Evolutionary conservation across 2,329 filamentous ascomycete species (phyloP), one percentile per base, ranked within the genome.

Genomic region (Talaromyces sp.): DNA sequence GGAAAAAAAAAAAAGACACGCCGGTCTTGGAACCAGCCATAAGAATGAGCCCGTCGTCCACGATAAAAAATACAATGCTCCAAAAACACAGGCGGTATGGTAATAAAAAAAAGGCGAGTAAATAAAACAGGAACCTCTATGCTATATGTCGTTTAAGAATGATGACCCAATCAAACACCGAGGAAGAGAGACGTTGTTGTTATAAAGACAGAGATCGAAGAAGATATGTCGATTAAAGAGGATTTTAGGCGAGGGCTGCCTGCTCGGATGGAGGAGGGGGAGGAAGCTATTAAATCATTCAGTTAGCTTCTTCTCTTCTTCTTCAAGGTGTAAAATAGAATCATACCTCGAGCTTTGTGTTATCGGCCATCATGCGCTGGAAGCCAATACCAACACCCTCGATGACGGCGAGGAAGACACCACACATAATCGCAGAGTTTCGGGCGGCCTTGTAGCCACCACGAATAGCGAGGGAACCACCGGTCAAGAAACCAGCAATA

Each of bases 381-480:
- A 97, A 93, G 9, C 91, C 93, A 73, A 99, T 98, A 70, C 93
- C 93, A 60, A 98, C 95, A 70, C 95, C 93, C 78, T 99, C 93
- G 66, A 99, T 98, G 67, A 99, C 93, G 57, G 91, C 95, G 53
- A 99, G 83, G 71, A 99, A 85, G 66, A 96, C 90, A 28, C 92
- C 95, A 76, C 95, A 98, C 68, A 93, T 95, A 71, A 99, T 98
- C 65, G 95, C 95, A 63, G 92, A 93, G 78, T 98, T 98, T 70
- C 95, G 85, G 65, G 95, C 92, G 25, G 93, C 92, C 81, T 91
- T 93, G 77, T 89, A 89, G 62, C 95, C 95, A 71, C 95, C 95
- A 79, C 95, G 87, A 65, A 98, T 88, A 57, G 95, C 95, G 36
- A 99, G 84, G 32, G 93, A 87, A 68, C 95, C 95, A 71, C 92